phyloP scores from a whole-genome alignment of 129 eudicot genomes.

The Flaveria robusta region DNA sequence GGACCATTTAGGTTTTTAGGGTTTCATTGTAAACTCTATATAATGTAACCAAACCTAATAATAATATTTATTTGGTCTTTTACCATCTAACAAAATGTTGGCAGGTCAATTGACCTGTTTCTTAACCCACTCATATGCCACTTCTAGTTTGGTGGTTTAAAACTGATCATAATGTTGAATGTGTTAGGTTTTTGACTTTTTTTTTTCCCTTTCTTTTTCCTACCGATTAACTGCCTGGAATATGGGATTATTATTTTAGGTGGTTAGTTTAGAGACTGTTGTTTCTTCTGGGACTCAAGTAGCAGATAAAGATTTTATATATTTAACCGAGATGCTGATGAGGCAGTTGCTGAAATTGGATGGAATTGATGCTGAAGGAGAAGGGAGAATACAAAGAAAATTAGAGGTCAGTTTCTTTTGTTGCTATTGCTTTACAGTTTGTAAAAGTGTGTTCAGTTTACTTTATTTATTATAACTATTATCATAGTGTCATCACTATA shows the following conservation, averaged over 20 bases:
- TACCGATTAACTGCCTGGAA: no score
- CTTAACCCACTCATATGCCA: not conserved
- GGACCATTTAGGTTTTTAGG: no score
- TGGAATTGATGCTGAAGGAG: slow-evolving; percentile 82
- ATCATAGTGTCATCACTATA: not conserved
- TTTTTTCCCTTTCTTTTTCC: not conserved
- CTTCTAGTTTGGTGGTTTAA: not conserved
- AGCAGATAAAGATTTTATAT: slow-evolving; percentile 60
- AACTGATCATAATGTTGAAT: not conserved
- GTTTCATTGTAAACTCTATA: no score
- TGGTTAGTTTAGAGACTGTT: slow-evolving; percentile 57
- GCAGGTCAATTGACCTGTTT: not conserved
- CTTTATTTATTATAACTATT: not conserved
- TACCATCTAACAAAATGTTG: no score
- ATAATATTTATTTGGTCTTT: no score
- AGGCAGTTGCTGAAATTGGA: slow-evolving; percentile 82
- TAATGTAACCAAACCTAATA: no score
- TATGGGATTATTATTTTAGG: no score
- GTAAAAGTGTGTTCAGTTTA: not conserved
- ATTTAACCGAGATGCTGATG: slow-evolving; percentile 78
- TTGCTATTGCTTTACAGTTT: not conserved
- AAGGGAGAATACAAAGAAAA: slow-evolving; percentile 74
- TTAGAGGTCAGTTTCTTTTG: slow-evolving; percentile 57
- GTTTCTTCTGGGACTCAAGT: slow-evolving; percentile 69
- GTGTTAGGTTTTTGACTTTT: not conserved